Conservation (phyloP, 106 monocot genomes). For the Allium sativum region DNA sequence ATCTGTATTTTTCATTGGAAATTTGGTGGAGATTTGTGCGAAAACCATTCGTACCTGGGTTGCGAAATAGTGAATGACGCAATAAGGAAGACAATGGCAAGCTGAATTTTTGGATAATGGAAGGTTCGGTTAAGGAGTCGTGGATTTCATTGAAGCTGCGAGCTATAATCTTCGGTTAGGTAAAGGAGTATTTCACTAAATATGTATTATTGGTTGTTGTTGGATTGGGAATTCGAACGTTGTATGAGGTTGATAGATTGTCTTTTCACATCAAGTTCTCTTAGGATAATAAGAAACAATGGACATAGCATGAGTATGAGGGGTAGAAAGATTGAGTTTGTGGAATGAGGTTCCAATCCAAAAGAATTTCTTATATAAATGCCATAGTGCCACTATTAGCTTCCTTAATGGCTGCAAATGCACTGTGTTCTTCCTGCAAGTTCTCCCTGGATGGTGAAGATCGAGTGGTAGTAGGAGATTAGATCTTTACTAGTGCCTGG, state of each 20-base stretch:
- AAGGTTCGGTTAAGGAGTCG: too few species aligned
- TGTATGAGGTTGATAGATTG: slow-evolving; percentile 65
- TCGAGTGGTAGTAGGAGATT: too few species aligned
- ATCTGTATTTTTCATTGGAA: too few species aligned
- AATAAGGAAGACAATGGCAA: too few species aligned
- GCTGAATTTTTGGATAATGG: too few species aligned
- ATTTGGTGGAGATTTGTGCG: too few species aligned
- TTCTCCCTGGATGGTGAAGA: too few species aligned
- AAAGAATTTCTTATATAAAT: slow-evolving; percentile 77
- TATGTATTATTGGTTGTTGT: slow-evolving; percentile 67
- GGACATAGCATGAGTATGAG: slow-evolving; percentile 70
- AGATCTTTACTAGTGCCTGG: too few species aligned
- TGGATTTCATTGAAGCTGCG: too few species aligned
- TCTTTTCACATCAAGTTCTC: slow-evolving; percentile 60
- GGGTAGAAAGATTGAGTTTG: slow-evolving; percentile 64
- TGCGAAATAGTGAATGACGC: too few species aligned
- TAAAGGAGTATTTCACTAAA: slow-evolving; percentile 42
- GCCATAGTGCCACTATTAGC: slow-evolving; percentile 53
- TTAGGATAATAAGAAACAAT: slow-evolving; percentile 61
- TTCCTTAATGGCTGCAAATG: slow-evolving; percentile 20
- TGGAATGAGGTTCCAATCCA: slow-evolving; percentile 45
- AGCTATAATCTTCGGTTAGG: too few species aligned
- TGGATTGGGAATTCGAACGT: slow-evolving; percentile 65
- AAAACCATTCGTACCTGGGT: too few species aligned
- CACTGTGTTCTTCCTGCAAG: slow-evolving; percentile 61